Base-by-base conservation (phyloP, 2,329 filamentous ascomycete genomes). In the Taxawa tesnikishii region DNA sequence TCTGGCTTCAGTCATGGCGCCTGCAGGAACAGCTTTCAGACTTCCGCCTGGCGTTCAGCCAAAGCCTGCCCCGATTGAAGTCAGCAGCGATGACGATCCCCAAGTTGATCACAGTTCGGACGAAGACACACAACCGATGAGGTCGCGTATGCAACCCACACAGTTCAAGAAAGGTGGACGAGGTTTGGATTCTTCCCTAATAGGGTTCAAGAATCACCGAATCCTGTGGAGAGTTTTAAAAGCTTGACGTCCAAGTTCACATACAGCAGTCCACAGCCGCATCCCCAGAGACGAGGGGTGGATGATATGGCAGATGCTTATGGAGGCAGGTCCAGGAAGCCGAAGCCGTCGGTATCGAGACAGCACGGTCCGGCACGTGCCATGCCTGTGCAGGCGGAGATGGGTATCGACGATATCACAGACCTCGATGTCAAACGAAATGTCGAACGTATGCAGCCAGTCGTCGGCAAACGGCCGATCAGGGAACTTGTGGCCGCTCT, bases 21-120 rank as follows among this genome's bases (percentile, higher is more conserved):
- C 84, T 16, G 70, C 75, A 28, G 81, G 84, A 5, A 92, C 84
- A 0, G 55, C 67, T 7, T 88, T 81, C 47, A 69, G 72, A 41
- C 51, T 56, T 14, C 59, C 66, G 7, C 26, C 33, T 7, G 45
- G 43, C n/a, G 36, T 43, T 3, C 47, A 44, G 15, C 18, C 41
- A 11, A 39, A 38, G 30, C 41, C 44, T 12, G 21, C 21, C 3
- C 28, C 33, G 3, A 30, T 43, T 6, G 43, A 46, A 15, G 25
- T 39, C 7, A 26, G 43, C 25, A 43, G 46, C 18, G 45, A 77
- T 35, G 65, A 72, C 16, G 63, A 69, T 31, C 46, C 54, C 4
- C 45, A 46, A 1, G 40, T 51, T 7, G 38, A 46, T 14, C 43
- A 47, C 28, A 41, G 43, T 24, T 44, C 43, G 29, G 43, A 45